phyloP scores from a whole-genome alignment of 495 filamentous ascomycete species.

The Aspergillus affinis region DNA sequence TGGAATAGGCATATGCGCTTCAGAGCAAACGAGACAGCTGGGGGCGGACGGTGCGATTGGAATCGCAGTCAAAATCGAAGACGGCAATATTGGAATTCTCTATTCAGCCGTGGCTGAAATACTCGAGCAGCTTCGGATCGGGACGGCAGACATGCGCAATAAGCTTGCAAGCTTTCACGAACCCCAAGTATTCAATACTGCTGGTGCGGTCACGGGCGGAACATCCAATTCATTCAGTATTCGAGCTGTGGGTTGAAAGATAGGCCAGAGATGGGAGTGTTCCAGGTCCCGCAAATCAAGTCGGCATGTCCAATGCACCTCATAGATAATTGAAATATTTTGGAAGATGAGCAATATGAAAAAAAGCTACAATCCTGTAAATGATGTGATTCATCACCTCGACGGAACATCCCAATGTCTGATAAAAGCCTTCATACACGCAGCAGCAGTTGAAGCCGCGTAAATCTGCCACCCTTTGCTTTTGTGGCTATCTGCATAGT shows the following conservation, averaged over 20 bases:
- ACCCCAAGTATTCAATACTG: constrained; percentile 33
- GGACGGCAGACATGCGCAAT: constrained; percentile 20
- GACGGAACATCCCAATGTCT: not conserved
- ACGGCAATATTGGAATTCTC: constrained; percentile 35
- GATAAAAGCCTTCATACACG: not conserved
- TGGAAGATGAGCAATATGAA: too few relatives aligned
- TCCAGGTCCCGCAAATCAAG: too few relatives aligned
- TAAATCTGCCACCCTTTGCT: not conserved
- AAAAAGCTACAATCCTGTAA: too few relatives aligned
- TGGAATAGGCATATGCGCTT: constrained; percentile 31
- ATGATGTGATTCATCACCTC: too few relatives aligned
- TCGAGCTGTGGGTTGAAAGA: too few relatives aligned
- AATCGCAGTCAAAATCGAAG: constrained; percentile 43
- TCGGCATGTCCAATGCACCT: too few relatives aligned
- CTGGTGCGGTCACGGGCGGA: constrained; percentile 33
- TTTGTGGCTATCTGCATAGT: constrained; percentile 1
- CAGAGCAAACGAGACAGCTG: constrained; percentile 27
- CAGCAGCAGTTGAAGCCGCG: not conserved
- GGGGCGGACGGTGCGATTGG: constrained; percentile 34
- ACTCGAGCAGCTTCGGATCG: constrained; percentile 35
- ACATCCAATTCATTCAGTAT: not conserved
- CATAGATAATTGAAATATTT: too few relatives aligned
- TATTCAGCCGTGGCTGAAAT: constrained; percentile 39
- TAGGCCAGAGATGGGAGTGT: not conserved
- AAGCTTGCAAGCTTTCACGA: constrained; percentile 26